These are phyloP conservation scores for Pseudogymnoascus pannorum DNA, from an alignment of 2,329 filamentous ascomycete species.

Conservation along the genomic window DNA sequence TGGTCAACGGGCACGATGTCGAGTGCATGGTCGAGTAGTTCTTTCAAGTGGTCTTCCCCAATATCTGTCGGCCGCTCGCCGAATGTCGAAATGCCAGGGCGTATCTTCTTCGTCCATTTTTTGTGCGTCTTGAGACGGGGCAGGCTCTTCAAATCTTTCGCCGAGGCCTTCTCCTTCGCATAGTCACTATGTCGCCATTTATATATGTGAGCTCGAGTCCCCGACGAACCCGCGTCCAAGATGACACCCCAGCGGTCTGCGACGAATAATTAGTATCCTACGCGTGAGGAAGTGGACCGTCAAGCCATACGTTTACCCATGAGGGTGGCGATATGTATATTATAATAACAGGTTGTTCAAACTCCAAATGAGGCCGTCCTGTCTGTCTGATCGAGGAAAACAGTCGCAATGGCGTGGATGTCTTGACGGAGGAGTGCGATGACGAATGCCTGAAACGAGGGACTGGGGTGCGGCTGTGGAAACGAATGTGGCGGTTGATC, in stretches of 20 bases:
- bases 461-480: background rate
- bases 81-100: conserved; percentile 88
- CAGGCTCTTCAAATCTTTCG: conserved; percentile 57
- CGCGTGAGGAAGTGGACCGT: background rate
- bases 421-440: background rate
- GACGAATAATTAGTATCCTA: background rate
- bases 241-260: conserved; percentile 79
- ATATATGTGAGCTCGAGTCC: conserved; percentile 91
- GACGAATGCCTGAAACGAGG: conserved; percentile 6
- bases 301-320: conserved; percentile 2
- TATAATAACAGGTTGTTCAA: background rate
- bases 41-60: conserved; percentile 72
- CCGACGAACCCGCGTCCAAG: conserved; percentile 94
- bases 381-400: background rate
- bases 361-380: background rate
- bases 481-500: conserved; percentile 7
- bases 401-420: background rate
- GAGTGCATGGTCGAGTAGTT: conserved; percentile 74
- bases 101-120: conserved; percentile 87
- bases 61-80: conserved; percentile 68
- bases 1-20: conserved; percentile 68
- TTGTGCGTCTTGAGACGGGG: conserved; percentile 79
- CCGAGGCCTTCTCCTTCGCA: conserved; percentile 54
- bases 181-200: conserved; percentile 75
- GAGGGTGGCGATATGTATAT: background rate